These are phyloP conservation scores for Reticulascus tulasneorum DNA, from an alignment of 2,329 filamentous ascomycete species.

Conservation along the genomic window DNA sequence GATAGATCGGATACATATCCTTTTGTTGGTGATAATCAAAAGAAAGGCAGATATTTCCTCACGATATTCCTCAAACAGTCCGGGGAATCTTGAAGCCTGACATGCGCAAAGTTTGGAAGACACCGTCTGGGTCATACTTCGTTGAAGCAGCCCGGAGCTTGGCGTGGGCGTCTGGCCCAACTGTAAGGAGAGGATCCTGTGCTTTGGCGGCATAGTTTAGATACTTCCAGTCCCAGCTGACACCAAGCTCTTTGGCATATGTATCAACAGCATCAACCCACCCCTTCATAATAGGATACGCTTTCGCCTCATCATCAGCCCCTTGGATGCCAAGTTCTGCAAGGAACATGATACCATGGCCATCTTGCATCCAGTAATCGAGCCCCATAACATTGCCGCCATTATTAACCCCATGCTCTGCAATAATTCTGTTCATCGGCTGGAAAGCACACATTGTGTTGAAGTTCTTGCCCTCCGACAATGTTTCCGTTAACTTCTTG, in stretches of 20 bases:
- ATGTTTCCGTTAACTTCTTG: conserved; percentile 20
- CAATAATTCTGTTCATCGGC: conserved; percentile 26
- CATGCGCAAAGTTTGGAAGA: conserved; percentile 30
- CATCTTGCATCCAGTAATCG: conserved; percentile 21
- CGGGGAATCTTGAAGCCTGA: conserved; percentile 30
- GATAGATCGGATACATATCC: too few species aligned
- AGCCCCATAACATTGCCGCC: conserved; percentile 30
- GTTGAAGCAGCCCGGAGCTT: conserved; percentile 24
- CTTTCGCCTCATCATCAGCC: conserved; percentile 26
- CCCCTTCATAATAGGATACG: conserved; percentile 29
- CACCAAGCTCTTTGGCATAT: conserved; percentile 19
- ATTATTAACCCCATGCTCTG: conserved; percentile 23
- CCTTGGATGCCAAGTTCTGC: conserved; percentile 25
- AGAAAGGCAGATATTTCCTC: too few species aligned
- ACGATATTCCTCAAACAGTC: too few species aligned
- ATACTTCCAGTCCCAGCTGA: conserved; percentile 29
- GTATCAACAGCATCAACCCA: conserved; percentile 27
- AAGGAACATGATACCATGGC: conserved; percentile 28
- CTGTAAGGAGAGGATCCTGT: conserved; percentile 32
- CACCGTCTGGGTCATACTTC: conserved; percentile 33
- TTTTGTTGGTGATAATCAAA: too few species aligned
- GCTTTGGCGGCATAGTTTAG: conserved; percentile 39
- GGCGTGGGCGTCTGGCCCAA: conserved; percentile 32
- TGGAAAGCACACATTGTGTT: conserved; percentile 28
- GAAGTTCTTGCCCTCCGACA: conserved; percentile 18